A percentile compares a stretch with the other conserved stretches of the same genome.
phyloP scores from a whole-genome alignment of 75 land plant species.

The Cunninghamia lanceolata region DNA sequence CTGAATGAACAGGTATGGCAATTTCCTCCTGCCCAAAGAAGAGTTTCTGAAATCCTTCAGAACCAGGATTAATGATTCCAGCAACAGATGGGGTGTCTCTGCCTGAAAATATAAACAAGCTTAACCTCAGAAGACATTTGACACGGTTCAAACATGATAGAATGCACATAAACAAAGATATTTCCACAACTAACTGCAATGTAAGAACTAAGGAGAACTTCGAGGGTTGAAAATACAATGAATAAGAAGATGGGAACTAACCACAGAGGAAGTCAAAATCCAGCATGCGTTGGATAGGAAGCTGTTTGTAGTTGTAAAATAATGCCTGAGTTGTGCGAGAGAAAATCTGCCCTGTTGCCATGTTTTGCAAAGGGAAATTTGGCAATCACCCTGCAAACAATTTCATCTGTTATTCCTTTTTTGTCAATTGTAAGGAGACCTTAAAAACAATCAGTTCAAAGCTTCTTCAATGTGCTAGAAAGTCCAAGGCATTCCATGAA shows the following conservation, averaged over 20 bases:
- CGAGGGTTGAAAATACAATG: neutral
- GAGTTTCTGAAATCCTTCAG: constrained; percentile 96
- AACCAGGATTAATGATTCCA: constrained; percentile 92
- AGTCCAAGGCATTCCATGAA: neutral
- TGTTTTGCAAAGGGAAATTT: constrained; percentile 6
- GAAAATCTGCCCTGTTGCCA: constrained; percentile 83
- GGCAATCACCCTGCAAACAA: constrained; percentile 7
- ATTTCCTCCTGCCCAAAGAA: constrained; percentile 99
- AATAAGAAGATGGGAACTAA: constrained; percentile 11
- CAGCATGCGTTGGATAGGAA: constrained; percentile 96
- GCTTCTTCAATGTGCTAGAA: neutral
- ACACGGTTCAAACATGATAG: neutral
- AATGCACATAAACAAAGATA: neutral
- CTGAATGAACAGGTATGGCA: constrained; percentile 90
- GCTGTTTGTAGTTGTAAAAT: constrained; percentile 96
- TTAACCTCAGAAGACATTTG: neutral
- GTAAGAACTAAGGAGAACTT: neutral
- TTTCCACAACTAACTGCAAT: neutral
- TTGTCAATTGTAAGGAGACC: neutral
- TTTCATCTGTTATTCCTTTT: neutral
- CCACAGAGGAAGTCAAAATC: constrained; percentile 97
- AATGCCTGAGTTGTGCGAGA: constrained; percentile 83
- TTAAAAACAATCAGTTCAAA: neutral
- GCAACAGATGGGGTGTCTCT: constrained; percentile 97
- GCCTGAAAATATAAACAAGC: constrained; percentile 33